Evolutionary conservation across 371 early-diverging fungal genomes (phyloP).

Genomic region (Zychaea mexicana): DNA sequence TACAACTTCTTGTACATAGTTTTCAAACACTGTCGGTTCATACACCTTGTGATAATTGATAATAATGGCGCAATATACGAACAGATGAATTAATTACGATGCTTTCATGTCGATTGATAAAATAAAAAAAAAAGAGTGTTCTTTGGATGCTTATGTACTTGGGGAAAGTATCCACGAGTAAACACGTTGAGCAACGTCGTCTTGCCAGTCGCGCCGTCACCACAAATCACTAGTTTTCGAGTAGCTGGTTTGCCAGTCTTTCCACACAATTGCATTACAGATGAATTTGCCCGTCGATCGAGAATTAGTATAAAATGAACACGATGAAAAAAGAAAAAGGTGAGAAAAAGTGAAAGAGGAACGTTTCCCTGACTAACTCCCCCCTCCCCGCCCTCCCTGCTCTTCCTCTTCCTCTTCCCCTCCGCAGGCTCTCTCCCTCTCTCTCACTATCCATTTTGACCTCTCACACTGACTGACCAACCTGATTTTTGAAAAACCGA

Average conservation of each 20-base stretch:
- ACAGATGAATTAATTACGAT: too few species aligned
- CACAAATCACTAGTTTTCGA: constrained; percentile 73
- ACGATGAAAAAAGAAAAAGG: not conserved
- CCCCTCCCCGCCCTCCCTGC: too few species aligned
- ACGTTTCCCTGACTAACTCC: not conserved
- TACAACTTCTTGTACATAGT: constrained; percentile 81
- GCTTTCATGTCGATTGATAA: too few species aligned
- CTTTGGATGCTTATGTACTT: constrained; percentile 21
- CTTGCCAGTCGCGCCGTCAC: constrained; percentile 79
- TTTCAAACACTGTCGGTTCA: constrained; percentile 85
- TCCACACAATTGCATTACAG: constrained; percentile 8
- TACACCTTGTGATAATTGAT: constrained; percentile 52
- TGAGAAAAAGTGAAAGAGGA: not conserved
- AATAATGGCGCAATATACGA: too few species aligned
- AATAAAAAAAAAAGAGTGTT: too few species aligned
- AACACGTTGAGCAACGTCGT: constrained; percentile 47
- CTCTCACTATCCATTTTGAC: too few species aligned
- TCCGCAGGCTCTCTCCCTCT: not conserved
- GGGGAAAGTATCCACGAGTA: constrained; percentile 42
- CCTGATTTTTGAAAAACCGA: not conserved
- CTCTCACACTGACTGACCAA: not conserved
- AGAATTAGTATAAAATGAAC: not conserved
- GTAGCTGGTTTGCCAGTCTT: constrained; percentile 7
- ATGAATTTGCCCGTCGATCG: not conserved
- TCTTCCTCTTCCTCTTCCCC: too few species aligned